These are phyloP conservation scores for Phaeoacremonium minimum DNA, from an alignment of 2,329 filamentous ascomycete genomes.

Conservation along the genomic window DNA sequence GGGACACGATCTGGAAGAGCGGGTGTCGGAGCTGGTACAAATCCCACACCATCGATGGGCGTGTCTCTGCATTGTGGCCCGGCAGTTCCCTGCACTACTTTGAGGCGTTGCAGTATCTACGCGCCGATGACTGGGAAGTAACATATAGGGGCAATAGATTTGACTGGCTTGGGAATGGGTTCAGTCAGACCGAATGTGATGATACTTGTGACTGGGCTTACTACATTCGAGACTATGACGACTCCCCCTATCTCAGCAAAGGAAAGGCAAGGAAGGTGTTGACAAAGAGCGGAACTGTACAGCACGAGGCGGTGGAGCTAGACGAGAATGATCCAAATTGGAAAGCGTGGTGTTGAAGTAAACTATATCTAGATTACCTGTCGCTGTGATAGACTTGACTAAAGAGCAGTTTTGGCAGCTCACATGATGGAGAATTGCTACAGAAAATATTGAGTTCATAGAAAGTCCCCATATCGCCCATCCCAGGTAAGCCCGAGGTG, in stretches of 20 bases:
- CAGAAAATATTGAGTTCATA: no score
- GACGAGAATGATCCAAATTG: no score
- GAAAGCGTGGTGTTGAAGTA: no score
- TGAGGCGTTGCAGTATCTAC: slow-evolving; percentile 7
- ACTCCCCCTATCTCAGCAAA: background rate
- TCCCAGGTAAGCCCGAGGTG: no score
- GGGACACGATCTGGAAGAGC: background rate
- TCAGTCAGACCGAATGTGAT: background rate
- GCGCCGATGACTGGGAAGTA: background rate
- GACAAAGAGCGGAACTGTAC: background rate
- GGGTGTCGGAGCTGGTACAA: background rate
- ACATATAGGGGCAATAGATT: slow-evolving; percentile 1
- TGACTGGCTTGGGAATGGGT: background rate
- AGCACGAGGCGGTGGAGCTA: no score
- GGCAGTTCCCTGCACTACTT: slow-evolving; percentile 10
- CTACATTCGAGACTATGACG: background rate
- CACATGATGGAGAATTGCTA: no score
- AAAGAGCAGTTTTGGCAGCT: no score
- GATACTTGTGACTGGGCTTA: slow-evolving; percentile 1
- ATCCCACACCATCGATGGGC: background rate
- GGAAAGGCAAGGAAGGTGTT: background rate
- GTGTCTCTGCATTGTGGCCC: slow-evolving; percentile 8
- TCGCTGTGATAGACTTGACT: no score
- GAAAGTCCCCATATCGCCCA: no score
- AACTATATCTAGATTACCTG: no score